These are phyloP conservation scores for Cunninghamia lanceolata DNA, from an alignment of 75 land plant genomes.

Conservation along the genomic window DNA sequence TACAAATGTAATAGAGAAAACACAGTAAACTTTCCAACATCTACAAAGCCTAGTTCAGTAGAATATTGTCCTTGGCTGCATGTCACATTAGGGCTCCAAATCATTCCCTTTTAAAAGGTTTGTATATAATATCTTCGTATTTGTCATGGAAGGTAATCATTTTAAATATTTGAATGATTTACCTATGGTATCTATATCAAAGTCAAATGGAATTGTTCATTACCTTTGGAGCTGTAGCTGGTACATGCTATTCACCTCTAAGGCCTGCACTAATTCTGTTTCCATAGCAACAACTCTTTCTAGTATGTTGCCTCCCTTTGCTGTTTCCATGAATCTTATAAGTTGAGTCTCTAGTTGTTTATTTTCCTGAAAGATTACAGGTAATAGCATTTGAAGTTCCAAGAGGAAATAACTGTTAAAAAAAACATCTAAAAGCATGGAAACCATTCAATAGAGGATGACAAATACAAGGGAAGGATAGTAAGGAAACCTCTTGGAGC, in stretches of 20 bases:
- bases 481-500: constrained; percentile 33
- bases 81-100: not conserved
- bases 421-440: not conserved
- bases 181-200: not conserved
- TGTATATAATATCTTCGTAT: not conserved
- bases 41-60: not conserved
- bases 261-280: constrained; percentile 60
- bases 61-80: not conserved
- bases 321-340: not conserved
- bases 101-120: not conserved
- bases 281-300: constrained; percentile 33
- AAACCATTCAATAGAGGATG: not conserved
- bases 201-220: not conserved
- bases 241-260: constrained; percentile 58
- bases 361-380: not conserved
- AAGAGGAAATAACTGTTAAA: not conserved
- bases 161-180: not conserved
- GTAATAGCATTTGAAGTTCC: not conserved
- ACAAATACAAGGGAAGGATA: not conserved
- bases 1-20: not conserved
- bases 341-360: constrained; percentile 5
- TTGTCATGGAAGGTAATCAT: not conserved
- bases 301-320: not conserved
- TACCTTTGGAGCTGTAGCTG: constrained; percentile 63
- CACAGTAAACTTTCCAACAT: not conserved